Conservation (phyloP, 2,329 filamentous ascomycete genomes). For the Diplodia seriata region DNA sequence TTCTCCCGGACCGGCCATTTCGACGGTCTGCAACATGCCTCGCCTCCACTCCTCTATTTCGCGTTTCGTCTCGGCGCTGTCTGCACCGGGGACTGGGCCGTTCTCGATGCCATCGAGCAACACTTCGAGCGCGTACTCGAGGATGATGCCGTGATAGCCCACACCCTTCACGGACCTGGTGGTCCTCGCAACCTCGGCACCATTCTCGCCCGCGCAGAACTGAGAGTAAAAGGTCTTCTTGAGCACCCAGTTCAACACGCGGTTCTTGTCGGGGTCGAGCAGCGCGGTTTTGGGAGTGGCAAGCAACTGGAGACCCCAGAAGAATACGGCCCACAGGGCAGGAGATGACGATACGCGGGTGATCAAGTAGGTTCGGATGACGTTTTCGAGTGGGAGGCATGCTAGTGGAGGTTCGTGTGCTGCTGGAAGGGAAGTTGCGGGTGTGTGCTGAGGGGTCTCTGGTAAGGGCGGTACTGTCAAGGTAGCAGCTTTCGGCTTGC, state of each 20-base stretch:
- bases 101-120: slow-evolving; percentile 45
- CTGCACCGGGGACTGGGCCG: slow-evolving; percentile 15
- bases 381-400: slow-evolving; percentile 17
- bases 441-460: slow-evolving; percentile 9
- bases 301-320: slow-evolving; percentile 15
- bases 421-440: neutral
- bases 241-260: slow-evolving; percentile 70
- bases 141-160: slow-evolving; percentile 84
- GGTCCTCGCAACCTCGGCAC: slow-evolving; percentile 65
- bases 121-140: slow-evolving; percentile 78
- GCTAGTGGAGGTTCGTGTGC: slow-evolving; percentile 19
- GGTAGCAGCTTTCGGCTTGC: slow-evolving; percentile 18
- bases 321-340: slow-evolving; percentile 1
- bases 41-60: slow-evolving; percentile 74
- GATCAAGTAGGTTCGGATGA: slow-evolving; percentile 31
- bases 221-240: slow-evolving; percentile 87
- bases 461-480: slow-evolving; percentile 15
- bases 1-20: slow-evolving; percentile 53
- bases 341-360: slow-evolving; percentile 26
- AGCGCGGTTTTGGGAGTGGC: slow-evolving; percentile 12
- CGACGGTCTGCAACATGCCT: slow-evolving; percentile 75
- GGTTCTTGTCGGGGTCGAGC: slow-evolving; percentile 39
- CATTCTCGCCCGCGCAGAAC: slow-evolving; percentile 84
- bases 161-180: slow-evolving; percentile 71
- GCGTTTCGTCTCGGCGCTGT: slow-evolving; percentile 57